Evolutionary conservation across 2,329 filamentous ascomycete species (phyloP), one percentile per base, ranked within the genome.

Genomic region (Byssothecium circinans): DNA sequence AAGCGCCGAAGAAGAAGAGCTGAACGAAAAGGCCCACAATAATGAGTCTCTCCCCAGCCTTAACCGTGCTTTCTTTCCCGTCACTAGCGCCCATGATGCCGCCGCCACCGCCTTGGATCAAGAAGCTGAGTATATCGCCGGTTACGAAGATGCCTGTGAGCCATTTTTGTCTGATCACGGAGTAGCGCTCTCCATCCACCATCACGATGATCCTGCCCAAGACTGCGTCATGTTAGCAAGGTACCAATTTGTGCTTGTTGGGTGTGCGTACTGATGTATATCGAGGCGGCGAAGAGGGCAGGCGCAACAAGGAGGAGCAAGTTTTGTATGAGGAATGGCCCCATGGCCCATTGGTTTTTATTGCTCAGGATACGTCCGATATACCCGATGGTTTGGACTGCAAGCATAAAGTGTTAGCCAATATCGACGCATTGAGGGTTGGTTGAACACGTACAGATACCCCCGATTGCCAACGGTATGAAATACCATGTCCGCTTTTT

Each of bases 21-120:
- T 86, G 83, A 14, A 84, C 62, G 25, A 79, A 61, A 2, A 86
- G 68, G 2, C 83, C 83, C 1, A 56, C 76, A 7, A 85, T 65
- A n/a, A 85, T 76, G 40, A 85, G 69, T 15, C 76, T 74, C 53
- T 80, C 62, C n/a, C 77, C 80, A 11, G 67, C 64, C 20, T 73
- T 55, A 40, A 65, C 19, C 36, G 53, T 33, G 40, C 50, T 29
- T 6, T 53, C 18, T 20, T 64, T 60, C 1, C 61, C 61, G 0
- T 67, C 47, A 8, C 60, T 61, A 0, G 67, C 48, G 8, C 58
- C 56, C 12, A 77, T 61, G 12, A 75, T 73, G 29, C 73, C 76
- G n/a, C 74, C 76, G 22, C 78, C 78, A 22, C 67, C 68, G 12
- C 69, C 69, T 60, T 84, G 81, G 2, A 82, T 62, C 2, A 76